Evolutionary conservation across 75 land plant species (phyloP), one percentile per base, ranked within the genome.

Genomic region (Pseudotsuga menziesii): DNA sequence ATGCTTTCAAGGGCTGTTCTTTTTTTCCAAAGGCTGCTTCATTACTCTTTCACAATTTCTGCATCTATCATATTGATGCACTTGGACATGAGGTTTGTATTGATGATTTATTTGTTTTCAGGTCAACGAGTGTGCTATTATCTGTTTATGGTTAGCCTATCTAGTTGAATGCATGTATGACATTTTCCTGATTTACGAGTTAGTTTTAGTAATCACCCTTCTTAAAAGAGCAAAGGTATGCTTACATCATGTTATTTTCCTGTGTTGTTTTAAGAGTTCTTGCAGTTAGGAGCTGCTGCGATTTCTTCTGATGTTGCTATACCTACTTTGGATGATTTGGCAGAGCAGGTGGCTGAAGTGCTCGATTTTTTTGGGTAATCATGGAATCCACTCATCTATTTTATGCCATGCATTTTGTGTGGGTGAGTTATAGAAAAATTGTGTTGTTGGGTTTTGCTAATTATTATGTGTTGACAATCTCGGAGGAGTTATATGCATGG

Each of bases 71-170:
- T 78, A 91, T 96, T 58, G 88, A 85, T 80, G 88, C 97, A 44
- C 98, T 92, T 57, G 94, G 98, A 60, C 97, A 93, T 82, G 98
- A 95, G 98, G 98, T 95, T 59, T 27, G 86, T 82, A 61, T 39
- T 76, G 56, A 8, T 27, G 61, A n/a, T n/a, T 55, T 72, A 23
- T 11, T 26, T 58, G 9, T 41, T 11, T 48, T 39, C 17, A n/a
- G 29, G 23, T 58, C 22, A 7, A 7, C 17, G 39, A 25, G 29
- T 71, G 39, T 35, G 76, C 77, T 8, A 9, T 6, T 80, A 2
- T 56, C 14, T 44, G 22, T 77, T n/a, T 27, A 48, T 64, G 20
- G 14, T 76, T 26, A 56, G 58, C 64, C 12, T n/a, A 57, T 74
- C 4, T 1, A 32, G 27, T 2, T 48, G 41, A 39, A 39, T 39